A percentile compares a stretch with the other conserved stretches of the same genome.
Conservation (phyloP, 805 yeast genomes). For the Candida railenensis region DNA sequence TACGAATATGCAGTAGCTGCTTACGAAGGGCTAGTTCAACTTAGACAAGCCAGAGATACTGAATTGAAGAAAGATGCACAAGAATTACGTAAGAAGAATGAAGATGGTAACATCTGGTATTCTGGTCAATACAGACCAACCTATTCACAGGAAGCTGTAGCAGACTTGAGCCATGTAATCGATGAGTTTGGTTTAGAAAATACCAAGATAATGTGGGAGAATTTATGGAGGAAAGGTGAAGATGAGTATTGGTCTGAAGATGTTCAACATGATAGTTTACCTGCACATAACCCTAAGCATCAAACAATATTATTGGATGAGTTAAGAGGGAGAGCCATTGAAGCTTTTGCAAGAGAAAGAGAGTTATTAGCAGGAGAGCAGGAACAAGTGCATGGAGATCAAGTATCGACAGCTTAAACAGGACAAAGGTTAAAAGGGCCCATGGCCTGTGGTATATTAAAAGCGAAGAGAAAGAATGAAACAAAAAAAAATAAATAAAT, state of each 20-base stretch:
- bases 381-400: not conserved
- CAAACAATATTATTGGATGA: slow-evolving; percentile 66
- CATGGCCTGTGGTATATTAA: too few relatives aligned
- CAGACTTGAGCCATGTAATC: slow-evolving; percentile 72
- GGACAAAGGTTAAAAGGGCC: too few relatives aligned
- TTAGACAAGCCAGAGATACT: slow-evolving; percentile 73
- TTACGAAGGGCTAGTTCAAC: slow-evolving; percentile 69
- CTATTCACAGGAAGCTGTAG: slow-evolving; percentile 85
- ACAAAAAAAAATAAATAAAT: too few relatives aligned
- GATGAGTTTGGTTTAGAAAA: slow-evolving; percentile 54
- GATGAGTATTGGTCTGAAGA: slow-evolving; percentile 65
- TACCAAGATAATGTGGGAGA: slow-evolving; percentile 76
- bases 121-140: slow-evolving; percentile 88
- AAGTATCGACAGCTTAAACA: not conserved
- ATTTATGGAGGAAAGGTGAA: slow-evolving; percentile 84
- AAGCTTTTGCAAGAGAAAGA: slow-evolving; percentile 29
- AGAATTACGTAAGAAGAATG: slow-evolving; percentile 66
- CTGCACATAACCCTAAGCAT: slow-evolving; percentile 60
- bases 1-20: slow-evolving; percentile 70
- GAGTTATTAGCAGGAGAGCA: slow-evolving; percentile 5
- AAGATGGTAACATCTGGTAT: slow-evolving; percentile 81
- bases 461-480: not conserved
- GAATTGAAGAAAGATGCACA: slow-evolving; percentile 57
- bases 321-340: slow-evolving; percentile 43
- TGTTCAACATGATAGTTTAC: slow-evolving; percentile 62